These are phyloP conservation scores for Fusarium secorum DNA, from an alignment of 2,329 filamentous ascomycete genomes.

Conservation along the genomic window DNA sequence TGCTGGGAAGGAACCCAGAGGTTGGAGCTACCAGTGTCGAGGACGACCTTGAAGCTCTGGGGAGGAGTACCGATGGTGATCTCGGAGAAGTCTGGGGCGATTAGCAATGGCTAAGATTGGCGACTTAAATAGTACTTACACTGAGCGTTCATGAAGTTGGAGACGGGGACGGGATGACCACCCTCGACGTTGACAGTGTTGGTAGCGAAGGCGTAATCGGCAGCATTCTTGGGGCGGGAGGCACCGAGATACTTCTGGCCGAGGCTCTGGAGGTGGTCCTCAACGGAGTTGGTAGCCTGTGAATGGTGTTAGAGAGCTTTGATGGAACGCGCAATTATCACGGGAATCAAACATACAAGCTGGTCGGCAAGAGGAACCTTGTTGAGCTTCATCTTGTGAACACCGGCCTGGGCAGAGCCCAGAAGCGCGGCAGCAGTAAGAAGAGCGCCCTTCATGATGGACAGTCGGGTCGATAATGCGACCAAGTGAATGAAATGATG, in stretches of 20 bases:
- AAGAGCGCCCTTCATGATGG: slow-evolving; percentile 85
- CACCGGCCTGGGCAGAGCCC: slow-evolving; percentile 81
- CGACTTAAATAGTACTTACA: slow-evolving; percentile 66
- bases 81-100: slow-evolving; percentile 85
- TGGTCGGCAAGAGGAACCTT: slow-evolving; percentile 94
- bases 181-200: slow-evolving; percentile 70
- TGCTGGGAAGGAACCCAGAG: slow-evolving; percentile 94
- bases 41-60: slow-evolving; percentile 96
- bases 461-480: slow-evolving; percentile 38
- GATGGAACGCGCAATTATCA: neutral
- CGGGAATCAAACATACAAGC: slow-evolving; percentile 69
- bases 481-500: slow-evolving; percentile 5
- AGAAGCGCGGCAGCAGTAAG: slow-evolving; percentile 82
- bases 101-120: slow-evolving; percentile 15
- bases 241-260: slow-evolving; percentile 95
- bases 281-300: slow-evolving; percentile 81
- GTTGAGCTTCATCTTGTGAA: slow-evolving; percentile 97
- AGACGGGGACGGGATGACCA: slow-evolving; percentile 85
- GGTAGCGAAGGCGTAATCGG: slow-evolving; percentile 82
- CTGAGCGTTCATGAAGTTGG: slow-evolving; percentile 98
- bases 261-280: slow-evolving; percentile 81
- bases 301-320: slow-evolving; percentile 19
- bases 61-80: slow-evolving; percentile 91
- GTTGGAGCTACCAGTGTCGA: slow-evolving; percentile 98
- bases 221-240: slow-evolving; percentile 69